Evolutionary conservation across 345 rosid species (phyloP), one percentile per base, ranked within the genome.

Genomic region (Eucalyptus microcorys): DNA sequence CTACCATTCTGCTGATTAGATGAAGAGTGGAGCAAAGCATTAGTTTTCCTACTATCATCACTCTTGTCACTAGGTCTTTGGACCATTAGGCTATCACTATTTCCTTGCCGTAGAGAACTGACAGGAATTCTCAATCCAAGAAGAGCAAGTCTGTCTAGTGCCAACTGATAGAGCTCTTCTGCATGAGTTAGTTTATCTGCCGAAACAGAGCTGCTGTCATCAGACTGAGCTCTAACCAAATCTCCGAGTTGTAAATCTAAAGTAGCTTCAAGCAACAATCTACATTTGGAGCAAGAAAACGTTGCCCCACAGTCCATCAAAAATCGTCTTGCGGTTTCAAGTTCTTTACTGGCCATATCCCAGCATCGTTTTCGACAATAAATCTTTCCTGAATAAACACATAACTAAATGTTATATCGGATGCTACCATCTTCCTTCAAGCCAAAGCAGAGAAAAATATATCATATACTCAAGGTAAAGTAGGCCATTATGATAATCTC

Each of bases 201-300:
- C 47, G 91, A 91, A 86, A 87, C 83, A 90, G 81, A 88, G 89
- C 91, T 52, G 50, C 88, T 52, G 89, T 89, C 43, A 87, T 90
- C 93, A 85, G 86, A 34, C 89, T 80, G 90, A 91, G 90, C 94
- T 71, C 94, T 93, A 84, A 86, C 89, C 91, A 98, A 90, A 92
- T 96, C 97, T 91, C 97, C 98, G 53, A 95, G 95, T 90, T 95
- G 98, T 90, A 91, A 94, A 89, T 93, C 93, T 85, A 95, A 90
- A 91, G 91, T 92, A 90, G 88, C 92, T 92, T 98, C 95, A 57
- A 95, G 93, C 92, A 94, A 92, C 90, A 94, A 87, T 92, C 89
- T 93, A 91, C 99, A 98, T 91, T 91, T 97, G 76, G 83, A 80
- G 90, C 99, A 97, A 86, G 98, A 92, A 88, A 93, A 90, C 16